A percentile compares a stretch with the other conserved stretches of the same genome.
Conservation (phyloP, 768 basidiomycete species). For the Chalciporus piperatus region DNA sequence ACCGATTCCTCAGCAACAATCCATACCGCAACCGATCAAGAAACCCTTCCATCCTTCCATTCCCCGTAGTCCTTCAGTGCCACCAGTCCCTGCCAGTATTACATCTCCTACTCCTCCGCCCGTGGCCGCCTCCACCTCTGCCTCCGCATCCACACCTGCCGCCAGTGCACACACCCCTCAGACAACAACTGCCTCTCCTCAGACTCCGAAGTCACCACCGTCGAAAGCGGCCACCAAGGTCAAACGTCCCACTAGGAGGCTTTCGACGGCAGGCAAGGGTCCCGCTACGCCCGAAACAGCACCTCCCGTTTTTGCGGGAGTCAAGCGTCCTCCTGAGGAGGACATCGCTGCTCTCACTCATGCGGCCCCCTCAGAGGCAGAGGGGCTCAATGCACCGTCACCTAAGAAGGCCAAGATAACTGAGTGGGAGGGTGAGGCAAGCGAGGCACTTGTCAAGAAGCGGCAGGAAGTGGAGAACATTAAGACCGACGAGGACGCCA, state of each 20-base stretch:
- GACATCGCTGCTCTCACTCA: constrained; percentile 24
- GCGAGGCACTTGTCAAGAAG: constrained; percentile 44
- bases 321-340: constrained; percentile 37
- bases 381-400: constrained; percentile 51
- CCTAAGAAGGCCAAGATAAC: constrained; percentile 64
- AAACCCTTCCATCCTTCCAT: constrained; percentile 15
- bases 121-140: constrained; percentile 38
- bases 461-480: constrained; percentile 42
- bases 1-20: constrained; percentile 1
- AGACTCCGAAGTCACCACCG: constrained; percentile 71
- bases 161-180: constrained; percentile 41
- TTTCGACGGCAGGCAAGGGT: constrained; percentile 31
- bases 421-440: constrained; percentile 65
- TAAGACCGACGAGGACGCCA: constrained; percentile 67
- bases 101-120: constrained; percentile 46
- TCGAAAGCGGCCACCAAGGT: constrained; percentile 48
- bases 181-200: constrained; percentile 52
- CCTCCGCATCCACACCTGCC: constrained; percentile 50
- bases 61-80: constrained; percentile 24
- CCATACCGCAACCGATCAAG: constrained; percentile 12
- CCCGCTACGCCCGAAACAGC: constrained; percentile 36
- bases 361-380: constrained; percentile 32
- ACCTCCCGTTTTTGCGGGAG: constrained; percentile 27
- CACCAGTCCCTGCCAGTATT: constrained; percentile 9
- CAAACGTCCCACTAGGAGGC: constrained; percentile 36